phyloP scores from a whole-genome alignment of 2,329 filamentous ascomycete genomes.

The Neonectria faginata region DNA sequence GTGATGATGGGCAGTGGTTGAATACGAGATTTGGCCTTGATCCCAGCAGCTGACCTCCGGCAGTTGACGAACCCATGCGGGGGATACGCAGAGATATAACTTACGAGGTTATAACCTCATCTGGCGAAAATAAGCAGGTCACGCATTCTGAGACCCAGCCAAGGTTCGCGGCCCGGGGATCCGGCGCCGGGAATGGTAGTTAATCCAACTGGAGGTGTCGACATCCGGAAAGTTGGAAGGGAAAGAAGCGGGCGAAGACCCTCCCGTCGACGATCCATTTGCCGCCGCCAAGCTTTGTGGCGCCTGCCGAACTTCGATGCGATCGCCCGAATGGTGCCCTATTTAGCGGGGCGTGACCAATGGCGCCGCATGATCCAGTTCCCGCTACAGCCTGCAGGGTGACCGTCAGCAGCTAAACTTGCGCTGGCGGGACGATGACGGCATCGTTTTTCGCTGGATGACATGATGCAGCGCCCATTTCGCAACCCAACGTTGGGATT shows the following conservation, averaged over 20 bases:
- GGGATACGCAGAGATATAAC: background rate
- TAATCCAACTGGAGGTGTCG: background rate
- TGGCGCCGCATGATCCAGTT: background rate
- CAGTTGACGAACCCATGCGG: background rate
- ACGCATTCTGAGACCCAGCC: no score
- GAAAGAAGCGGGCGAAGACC: background rate
- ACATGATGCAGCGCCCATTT: background rate
- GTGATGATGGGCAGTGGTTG: background rate
- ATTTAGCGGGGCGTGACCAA: background rate
- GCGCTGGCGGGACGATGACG: slow-evolving; percentile 3
- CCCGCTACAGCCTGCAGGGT: background rate
- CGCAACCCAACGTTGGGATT: no score
- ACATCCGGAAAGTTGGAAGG: background rate
- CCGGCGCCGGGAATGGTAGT: no score
- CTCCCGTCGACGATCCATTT: background rate
- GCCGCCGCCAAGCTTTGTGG: slow-evolving; percentile 15
- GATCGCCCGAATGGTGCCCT: background rate
- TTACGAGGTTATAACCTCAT: background rate
- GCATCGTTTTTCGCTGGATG: slow-evolving; percentile 2
- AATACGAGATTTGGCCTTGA: background rate
- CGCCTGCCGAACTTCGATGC: background rate
- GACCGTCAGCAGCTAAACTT: slow-evolving; percentile 2
- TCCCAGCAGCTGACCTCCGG: background rate
- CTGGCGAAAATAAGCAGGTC: background rate
- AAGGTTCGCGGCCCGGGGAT: background rate